Base-by-base conservation (phyloP, 2,329 filamentous ascomycete genomes). In the Aspergillus tanneri region DNA sequence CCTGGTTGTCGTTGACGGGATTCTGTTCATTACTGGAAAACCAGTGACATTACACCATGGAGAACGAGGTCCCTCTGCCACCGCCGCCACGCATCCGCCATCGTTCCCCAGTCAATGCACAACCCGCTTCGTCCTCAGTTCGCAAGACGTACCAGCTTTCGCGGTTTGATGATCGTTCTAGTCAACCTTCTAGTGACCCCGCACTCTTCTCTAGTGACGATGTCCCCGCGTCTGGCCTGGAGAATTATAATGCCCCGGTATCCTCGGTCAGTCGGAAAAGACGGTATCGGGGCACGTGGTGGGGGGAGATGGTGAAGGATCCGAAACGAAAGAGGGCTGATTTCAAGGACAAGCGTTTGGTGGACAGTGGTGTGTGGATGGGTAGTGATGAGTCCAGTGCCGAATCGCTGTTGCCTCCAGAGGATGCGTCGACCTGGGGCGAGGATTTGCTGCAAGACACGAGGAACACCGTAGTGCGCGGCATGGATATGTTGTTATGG, bases 301-400 rank as follows among this genome's bases (percentile, higher is more conserved):
- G 71, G 71, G 67, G 69, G 21, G 65, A 74, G 48, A 67, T 67
- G 59, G 62, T 65, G 38, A 50, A 62, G 28, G 61, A 69, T 44
- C 57, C 60, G 22, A 71, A 70, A 56, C 62, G 62, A 8, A 71
- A 70, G 54, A 62, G 72, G 47, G 66, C 64, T 3, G 67, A 70
- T 30, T 75, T 75, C 35, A 73, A 70, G 53, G 66, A 68, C 24
- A 73, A 72, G 57, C 63, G 73, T 18, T 60, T 73, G 51, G 60
- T 73, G 22, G 73, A 76, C 49, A 74, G 71, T 58, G 73, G 73
- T 48, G 71, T 76, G 9, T 76, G 72, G 67, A 73, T 76, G 72
- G 71, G 67, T 2, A 75, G 72, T 55, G 73, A 76, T 56, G 70
- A 72, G 49, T 69, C 69, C 7, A 61, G 58, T 3, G 62, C 60